Base-by-base conservation (phyloP, 108 stramenopile genomes). In the Poteriospumella lacustris region DNA sequence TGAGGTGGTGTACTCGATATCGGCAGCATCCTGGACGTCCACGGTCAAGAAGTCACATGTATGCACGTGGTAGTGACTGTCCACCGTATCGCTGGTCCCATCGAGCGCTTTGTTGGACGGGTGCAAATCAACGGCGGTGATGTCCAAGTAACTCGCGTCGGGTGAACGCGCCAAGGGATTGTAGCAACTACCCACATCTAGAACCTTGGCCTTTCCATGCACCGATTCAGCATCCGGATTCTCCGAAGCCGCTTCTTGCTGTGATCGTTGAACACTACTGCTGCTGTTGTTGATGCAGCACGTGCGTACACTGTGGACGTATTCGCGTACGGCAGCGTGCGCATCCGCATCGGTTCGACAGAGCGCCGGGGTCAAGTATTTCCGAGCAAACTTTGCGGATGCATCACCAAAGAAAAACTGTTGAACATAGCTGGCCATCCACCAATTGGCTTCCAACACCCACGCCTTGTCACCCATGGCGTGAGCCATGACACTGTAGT, bases 141-240 rank as follows among this genome's bases (percentile, higher is more conserved):
- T 31, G 33, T 73, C 70, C 24, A 73, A 26, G 3, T 73, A 33
- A 26, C 28, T 26, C 9, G 12, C 64, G 15, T 15, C 9, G 9
- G 64, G 40, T 28, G 26, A 3, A 73, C 36, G 26, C 42, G 5
- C 5, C 5, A 73, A 73, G 28, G 70, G 70, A 34, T 73, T 73
- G 24, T 73, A 73, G 42, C 70, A 73, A 26, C 40, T 42, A 28
- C 70, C 70, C 38, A 73, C 70, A 38, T 73, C 70, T 26, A 73
- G n/a, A 24, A 73, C 36, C 24, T 33, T 73, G 15, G 36, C 42
- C 41, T 44, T 44, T 9, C 12, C 44, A 73, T 44, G 38, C 3
- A 19, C 26, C 38, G 28, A 26, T 5, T 3, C 70, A 5, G 26
- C 43, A 40, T 19, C 64, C 12, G 36, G 40, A 44, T 9, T 12